These are phyloP conservation scores for Blastocystis sp. DNA, from an alignment of 352 stramenopile species.

Conservation along the genomic window DNA sequence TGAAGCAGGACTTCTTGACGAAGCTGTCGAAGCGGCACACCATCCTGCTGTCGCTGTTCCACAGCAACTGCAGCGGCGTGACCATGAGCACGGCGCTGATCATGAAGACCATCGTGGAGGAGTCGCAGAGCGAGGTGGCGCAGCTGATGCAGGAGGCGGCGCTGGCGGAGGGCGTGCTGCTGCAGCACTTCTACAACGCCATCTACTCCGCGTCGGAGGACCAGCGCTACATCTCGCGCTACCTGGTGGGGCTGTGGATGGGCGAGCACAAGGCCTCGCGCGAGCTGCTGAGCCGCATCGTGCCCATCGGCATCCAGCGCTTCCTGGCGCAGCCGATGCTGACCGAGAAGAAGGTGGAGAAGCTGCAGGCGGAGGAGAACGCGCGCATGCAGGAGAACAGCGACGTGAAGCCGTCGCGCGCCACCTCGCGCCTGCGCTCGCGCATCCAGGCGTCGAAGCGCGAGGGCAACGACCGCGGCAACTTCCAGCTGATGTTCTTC, in stretches of 20 bases:
- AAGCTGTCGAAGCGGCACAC: slow-evolving; percentile 73
- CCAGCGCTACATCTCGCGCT: slow-evolving; percentile 86
- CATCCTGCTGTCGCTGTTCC: slow-evolving; percentile 84
- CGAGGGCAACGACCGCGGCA: slow-evolving; percentile 75
- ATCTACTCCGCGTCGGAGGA: slow-evolving; percentile 87
- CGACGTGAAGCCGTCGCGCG: slow-evolving; percentile 71
- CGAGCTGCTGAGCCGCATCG: slow-evolving; percentile 82
- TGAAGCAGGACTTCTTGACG: slow-evolving; percentile 73
- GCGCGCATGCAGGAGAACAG: slow-evolving; percentile 75
- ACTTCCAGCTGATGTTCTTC: slow-evolving; percentile 90
- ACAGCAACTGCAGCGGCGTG: slow-evolving; percentile 79
- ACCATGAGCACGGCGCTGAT: slow-evolving; percentile 82
- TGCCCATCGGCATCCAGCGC: slow-evolving; percentile 83
- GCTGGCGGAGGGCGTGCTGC: slow-evolving; percentile 84
- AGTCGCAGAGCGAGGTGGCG: slow-evolving; percentile 80
- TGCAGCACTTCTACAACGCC: slow-evolving; percentile 85
- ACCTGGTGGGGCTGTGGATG: slow-evolving; percentile 90
- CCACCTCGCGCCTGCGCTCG: slow-evolving; percentile 72
- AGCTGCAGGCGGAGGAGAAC: slow-evolving; percentile 83
- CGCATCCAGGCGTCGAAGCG: slow-evolving; percentile 73
- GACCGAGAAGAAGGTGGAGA: slow-evolving; percentile 78
- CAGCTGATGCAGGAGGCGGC: slow-evolving; percentile 83
- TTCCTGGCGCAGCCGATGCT: slow-evolving; percentile 82
- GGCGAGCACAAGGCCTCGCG: slow-evolving; percentile 82
- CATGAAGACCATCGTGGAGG: slow-evolving; percentile 84